Conservation (phyloP, 2,329 filamentous ascomycete species). For the Pyrenochaeta sp. region DNA sequence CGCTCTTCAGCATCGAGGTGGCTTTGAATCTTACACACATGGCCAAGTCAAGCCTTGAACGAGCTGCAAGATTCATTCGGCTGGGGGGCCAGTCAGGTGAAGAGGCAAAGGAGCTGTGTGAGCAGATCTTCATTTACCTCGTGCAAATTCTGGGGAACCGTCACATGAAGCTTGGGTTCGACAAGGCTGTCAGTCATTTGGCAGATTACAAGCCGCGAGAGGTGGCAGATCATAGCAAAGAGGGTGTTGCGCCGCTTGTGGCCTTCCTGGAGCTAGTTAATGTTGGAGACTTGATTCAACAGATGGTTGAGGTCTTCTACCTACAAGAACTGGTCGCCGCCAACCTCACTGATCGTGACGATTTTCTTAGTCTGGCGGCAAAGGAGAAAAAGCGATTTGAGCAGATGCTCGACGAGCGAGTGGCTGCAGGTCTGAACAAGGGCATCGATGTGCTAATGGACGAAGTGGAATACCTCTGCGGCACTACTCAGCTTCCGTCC, state of each 20-base stretch:
- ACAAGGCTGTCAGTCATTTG: slow-evolving; percentile 89
- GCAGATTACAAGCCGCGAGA: slow-evolving; percentile 91
- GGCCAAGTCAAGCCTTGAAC: slow-evolving; percentile 86
- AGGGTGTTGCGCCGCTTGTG: slow-evolving; percentile 86
- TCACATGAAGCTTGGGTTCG: slow-evolving; percentile 92
- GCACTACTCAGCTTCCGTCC: slow-evolving; percentile 82
- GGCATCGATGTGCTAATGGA: slow-evolving; percentile 98
- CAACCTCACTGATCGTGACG: slow-evolving; percentile 87
- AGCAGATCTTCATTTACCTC: slow-evolving; percentile 84
- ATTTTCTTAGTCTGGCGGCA: slow-evolving; percentile 90
- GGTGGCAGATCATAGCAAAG: slow-evolving; percentile 73
- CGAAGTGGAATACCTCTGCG: slow-evolving; percentile 94
- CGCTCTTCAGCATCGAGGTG: slow-evolving; percentile 95
- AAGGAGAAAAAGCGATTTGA: slow-evolving; percentile 99
- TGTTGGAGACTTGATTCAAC: slow-evolving; percentile 94
- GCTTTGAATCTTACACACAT: slow-evolving; percentile 87
- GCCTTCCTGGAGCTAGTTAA: slow-evolving; percentile 98
- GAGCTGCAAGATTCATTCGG: slow-evolving; percentile 81
- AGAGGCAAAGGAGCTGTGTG: slow-evolving; percentile 87
- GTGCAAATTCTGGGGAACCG: slow-evolving; percentile 83
- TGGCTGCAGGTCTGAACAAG: slow-evolving; percentile 94
- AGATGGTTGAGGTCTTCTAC: slow-evolving; percentile 99
- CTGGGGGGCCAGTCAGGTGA: slow-evolving; percentile 82
- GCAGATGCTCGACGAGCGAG: slow-evolving; percentile 96
- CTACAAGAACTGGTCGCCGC: slow-evolving; percentile 88